phyloP scores from a whole-genome alignment of 495 filamentous ascomycete genomes.

The Aeminium ludgeri region DNA sequence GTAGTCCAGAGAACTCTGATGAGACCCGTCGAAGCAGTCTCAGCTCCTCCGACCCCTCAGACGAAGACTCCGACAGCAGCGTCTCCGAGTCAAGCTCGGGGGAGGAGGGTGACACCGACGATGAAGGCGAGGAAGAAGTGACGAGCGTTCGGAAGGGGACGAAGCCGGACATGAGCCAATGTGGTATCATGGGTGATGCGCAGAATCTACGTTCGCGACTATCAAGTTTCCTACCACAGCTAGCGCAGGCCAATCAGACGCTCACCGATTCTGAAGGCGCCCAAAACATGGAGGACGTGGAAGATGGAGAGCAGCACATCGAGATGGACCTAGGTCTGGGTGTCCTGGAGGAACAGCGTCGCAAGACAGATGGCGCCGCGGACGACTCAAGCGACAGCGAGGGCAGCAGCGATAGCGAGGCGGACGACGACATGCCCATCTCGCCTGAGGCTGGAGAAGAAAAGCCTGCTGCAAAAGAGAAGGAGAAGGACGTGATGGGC shows the following conservation, averaged over 20 bases:
- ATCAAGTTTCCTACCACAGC: slow-evolving; percentile 5
- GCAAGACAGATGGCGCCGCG: not conserved
- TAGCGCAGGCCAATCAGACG: slow-evolving; percentile 6
- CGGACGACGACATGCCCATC: not conserved
- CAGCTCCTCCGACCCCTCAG: slow-evolving; percentile 1
- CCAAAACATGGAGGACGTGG: slow-evolving; percentile 10
- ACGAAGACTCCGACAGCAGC: slow-evolving; percentile 10
- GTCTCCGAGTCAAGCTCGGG: slow-evolving; percentile 2
- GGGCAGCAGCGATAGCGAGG: not conserved
- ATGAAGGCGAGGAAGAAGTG: not conserved
- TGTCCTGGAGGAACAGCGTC: slow-evolving; percentile 11
- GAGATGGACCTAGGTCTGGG: slow-evolving; percentile 17
- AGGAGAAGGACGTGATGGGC: slow-evolving; percentile 3
- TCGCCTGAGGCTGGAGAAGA: not conserved
- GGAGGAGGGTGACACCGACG: not conserved
- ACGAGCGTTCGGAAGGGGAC: slow-evolving; percentile 3
- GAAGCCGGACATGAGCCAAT: slow-evolving; percentile 4
- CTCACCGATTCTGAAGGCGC: not conserved
- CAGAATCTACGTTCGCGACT: slow-evolving; percentile 7
- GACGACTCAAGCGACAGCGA: slow-evolving; percentile 1
- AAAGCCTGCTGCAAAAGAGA: not conserved
- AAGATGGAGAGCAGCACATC: slow-evolving; percentile 10
- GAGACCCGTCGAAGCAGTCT: slow-evolving; percentile 3
- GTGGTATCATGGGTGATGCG: not conserved
- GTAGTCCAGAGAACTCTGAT: slow-evolving; percentile 3